Conservation (phyloP, 805 yeast genomes). For the Candida easanensis region DNA sequence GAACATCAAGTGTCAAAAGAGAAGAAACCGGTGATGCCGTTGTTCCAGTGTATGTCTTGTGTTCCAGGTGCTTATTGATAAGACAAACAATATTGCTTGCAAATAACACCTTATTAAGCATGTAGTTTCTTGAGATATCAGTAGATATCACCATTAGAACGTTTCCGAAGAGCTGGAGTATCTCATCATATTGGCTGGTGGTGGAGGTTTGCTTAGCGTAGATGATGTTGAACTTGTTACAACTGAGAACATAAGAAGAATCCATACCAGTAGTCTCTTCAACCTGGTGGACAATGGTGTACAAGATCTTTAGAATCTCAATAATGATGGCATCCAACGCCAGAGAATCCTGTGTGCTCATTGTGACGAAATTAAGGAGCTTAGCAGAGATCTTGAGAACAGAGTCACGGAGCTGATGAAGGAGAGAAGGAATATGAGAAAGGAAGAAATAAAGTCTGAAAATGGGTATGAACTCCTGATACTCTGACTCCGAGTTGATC, state of each 20-base stretch:
- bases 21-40: conserved; percentile 14
- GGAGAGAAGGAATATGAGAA: conserved; percentile 14
- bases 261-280: conserved; percentile 25
- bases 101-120: conserved; percentile 26
- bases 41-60: neutral
- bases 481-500: conserved; percentile 25
- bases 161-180: conserved; percentile 27
- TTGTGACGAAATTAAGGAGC: conserved; percentile 25
- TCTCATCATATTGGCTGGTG: conserved; percentile 25
- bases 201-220: conserved; percentile 17
- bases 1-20: conserved; percentile 17
- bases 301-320: conserved; percentile 28
- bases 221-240: conserved; percentile 26
- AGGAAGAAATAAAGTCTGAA: conserved; percentile 26
- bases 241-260: conserved; percentile 27
- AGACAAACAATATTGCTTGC: conserved; percentile 20
- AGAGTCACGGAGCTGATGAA: conserved; percentile 14
- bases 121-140: conserved; percentile 24
- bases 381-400: conserved; percentile 24
- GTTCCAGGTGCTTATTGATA: conserved; percentile 16
- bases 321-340: conserved; percentile 25
- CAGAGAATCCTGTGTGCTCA: conserved; percentile 19
- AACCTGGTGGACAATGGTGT: conserved; percentile 25
- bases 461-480: conserved; percentile 25
- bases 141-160: conserved; percentile 24